Percentiles rank a stretch among this genome's conserved stretches.
phyloP scores from a whole-genome alignment of 495 filamentous ascomycete genomes.

The Penicillium cinerascens region DNA sequence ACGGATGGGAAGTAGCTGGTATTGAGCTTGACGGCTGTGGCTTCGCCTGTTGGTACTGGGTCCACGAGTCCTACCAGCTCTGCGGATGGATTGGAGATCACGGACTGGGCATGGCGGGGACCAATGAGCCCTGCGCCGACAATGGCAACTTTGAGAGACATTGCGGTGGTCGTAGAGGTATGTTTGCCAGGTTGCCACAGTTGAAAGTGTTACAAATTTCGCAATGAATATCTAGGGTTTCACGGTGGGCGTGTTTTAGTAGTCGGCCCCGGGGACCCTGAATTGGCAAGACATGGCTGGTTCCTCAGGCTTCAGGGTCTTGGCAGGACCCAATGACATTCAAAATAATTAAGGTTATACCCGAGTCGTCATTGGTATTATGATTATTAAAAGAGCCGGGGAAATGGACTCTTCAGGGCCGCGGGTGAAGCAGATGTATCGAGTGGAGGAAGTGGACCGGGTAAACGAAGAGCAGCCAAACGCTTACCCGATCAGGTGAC shows the following conservation, averaged over 20 bases:
- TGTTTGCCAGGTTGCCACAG: not conserved
- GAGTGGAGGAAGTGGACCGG: constrained; percentile 6
- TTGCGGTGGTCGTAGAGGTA: constrained; percentile 1
- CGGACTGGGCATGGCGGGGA: constrained; percentile 51
- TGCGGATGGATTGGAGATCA: constrained; percentile 44
- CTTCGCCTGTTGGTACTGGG: constrained; percentile 32
- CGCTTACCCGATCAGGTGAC: constrained; percentile 17
- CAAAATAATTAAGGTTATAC: not conserved
- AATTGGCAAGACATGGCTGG: not conserved
- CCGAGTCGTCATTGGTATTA: not conserved
- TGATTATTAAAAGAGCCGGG: not conserved
- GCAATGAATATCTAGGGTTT: not conserved
- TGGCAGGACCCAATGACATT: not conserved
- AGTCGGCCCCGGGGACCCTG: not conserved
- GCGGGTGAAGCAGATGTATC: not conserved
- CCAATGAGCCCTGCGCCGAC: constrained; percentile 58
- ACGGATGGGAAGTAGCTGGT: constrained; percentile 38
- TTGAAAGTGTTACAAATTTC: not conserved
- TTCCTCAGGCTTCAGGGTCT: not conserved
- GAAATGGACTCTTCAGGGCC: not conserved
- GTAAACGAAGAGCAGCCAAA: constrained; percentile 5
- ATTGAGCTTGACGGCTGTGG: constrained; percentile 23
- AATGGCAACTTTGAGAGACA: constrained; percentile 44
- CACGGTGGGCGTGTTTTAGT: not conserved
- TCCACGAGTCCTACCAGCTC: constrained; percentile 52